phyloP scores from a whole-genome alignment of 352 stramenopile species.

The Phytopythium boreale region DNA sequence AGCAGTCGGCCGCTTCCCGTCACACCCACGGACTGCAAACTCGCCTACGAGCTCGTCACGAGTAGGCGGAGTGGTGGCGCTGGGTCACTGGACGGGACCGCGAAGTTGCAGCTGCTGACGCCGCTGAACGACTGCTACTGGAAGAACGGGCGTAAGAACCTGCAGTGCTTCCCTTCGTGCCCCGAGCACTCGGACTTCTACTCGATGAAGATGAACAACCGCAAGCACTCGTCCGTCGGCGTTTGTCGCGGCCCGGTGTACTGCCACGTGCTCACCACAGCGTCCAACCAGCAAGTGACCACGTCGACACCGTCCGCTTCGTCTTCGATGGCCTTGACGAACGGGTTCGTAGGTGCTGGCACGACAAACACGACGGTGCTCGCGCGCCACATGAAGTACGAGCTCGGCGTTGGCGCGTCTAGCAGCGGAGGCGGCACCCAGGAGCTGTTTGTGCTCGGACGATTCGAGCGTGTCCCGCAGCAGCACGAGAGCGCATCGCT shows the following conservation, averaged over 20 bases:
- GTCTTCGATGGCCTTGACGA: constrained; percentile 1
- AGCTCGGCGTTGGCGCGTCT: constrained; percentile 32
- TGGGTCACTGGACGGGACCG: neutral
- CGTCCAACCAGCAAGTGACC: constrained; percentile 10
- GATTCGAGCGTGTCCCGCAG: constrained; percentile 78
- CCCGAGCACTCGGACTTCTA: constrained; percentile 88
- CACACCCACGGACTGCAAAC: neutral
- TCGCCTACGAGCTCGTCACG: constrained; percentile 4
- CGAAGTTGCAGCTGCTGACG: constrained; percentile 46
- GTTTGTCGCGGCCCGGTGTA: constrained; percentile 81
- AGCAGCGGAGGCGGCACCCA: constrained; percentile 36
- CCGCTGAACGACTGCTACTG: constrained; percentile 77
- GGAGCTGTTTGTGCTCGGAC: constrained; percentile 72
- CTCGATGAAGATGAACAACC: constrained; percentile 89
- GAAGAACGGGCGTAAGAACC: constrained; percentile 89
- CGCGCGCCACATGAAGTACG: constrained; percentile 59
- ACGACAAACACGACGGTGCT: neutral
- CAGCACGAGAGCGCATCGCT: constrained; percentile 45
- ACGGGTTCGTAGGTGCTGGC: neutral
- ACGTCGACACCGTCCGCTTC: constrained; percentile 19
- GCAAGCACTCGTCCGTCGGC: constrained; percentile 81
- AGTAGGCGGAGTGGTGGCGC: neutral
- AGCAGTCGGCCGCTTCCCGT: constrained; percentile 1
- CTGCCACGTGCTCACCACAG: constrained; percentile 58
- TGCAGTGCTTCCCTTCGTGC: constrained; percentile 87